These are phyloP conservation scores for Hanseniaspora vineae DNA, from an alignment of 805 yeast genomes.

Conservation along the genomic window DNA sequence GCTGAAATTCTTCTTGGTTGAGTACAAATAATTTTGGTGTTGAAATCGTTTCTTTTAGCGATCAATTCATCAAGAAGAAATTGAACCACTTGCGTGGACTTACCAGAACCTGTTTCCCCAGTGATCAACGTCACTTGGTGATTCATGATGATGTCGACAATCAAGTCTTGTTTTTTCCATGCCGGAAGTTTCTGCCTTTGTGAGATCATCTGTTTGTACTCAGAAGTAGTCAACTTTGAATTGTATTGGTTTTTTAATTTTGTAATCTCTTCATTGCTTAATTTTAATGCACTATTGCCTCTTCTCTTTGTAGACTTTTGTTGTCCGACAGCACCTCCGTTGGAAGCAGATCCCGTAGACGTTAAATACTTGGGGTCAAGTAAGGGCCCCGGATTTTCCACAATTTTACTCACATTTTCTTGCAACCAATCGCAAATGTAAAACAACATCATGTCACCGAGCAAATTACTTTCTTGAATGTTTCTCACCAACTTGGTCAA, in stretches of 20 bases:
- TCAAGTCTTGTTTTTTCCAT: slow-evolving; percentile 50
- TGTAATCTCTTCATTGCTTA: slow-evolving; percentile 19
- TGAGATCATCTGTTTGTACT: slow-evolving; percentile 28
- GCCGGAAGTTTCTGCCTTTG: slow-evolving; percentile 64
- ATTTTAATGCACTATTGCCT: no score
- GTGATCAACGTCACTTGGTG: slow-evolving; percentile 68
- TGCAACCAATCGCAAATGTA: slow-evolving; percentile 70
- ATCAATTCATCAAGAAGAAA: slow-evolving; percentile 63
- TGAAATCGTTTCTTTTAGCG: slow-evolving; percentile 30
- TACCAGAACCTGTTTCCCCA: slow-evolving; percentile 97
- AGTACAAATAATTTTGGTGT: slow-evolving; percentile 58
- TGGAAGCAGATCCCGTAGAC: no score
- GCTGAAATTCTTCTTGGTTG: slow-evolving; percentile 96
- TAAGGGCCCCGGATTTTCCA: slow-evolving; percentile 67
- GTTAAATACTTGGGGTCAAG: slow-evolving; percentile 8
- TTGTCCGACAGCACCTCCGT: no score
- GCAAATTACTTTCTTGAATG: slow-evolving; percentile 28
- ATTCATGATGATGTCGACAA: slow-evolving; percentile 41
- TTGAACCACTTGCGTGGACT: slow-evolving; percentile 90
- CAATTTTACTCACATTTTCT: slow-evolving; percentile 41
- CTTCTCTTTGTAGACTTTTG: no score
- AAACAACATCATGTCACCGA: slow-evolving; percentile 63
- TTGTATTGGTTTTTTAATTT: slow-evolving; percentile 25
- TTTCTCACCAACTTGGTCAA: slow-evolving; percentile 33
- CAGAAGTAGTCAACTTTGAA: slow-evolving; percentile 19